Percentiles rank a stretch among this genome's conserved stretches.
Conservation (phyloP, 805 yeast species). For the Lipomyces kockii region DNA sequence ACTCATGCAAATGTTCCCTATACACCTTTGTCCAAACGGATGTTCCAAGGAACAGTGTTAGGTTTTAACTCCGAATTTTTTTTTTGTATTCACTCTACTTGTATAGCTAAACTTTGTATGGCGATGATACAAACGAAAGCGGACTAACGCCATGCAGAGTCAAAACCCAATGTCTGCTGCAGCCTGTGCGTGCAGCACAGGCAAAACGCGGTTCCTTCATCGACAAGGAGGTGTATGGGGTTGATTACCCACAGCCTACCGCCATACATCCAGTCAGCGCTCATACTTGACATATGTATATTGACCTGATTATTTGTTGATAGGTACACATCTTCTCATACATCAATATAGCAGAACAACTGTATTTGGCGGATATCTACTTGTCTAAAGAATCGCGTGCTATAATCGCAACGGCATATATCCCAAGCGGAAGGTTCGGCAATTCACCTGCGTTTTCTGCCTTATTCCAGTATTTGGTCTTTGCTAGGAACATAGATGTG, state of each 20-base stretch:
- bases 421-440: neutral
- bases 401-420: neutral
- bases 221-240: too few relatives aligned
- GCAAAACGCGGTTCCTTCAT: too few relatives aligned
- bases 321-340: neutral
- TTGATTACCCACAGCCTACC: too few relatives aligned
- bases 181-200: too few relatives aligned
- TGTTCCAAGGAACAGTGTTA: too few relatives aligned
- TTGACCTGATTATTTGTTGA: neutral
- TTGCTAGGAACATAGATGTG: neutral
- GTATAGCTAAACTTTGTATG: neutral
- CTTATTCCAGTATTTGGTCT: neutral
- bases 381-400: neutral
- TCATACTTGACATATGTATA: neutral
- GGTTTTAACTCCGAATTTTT: too few relatives aligned
- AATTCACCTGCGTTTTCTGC: neutral
- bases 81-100: too few relatives aligned
- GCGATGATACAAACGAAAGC: neutral
- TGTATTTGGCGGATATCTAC: neutral
- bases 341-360: too few relatives aligned
- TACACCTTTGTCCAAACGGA: too few relatives aligned
- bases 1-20: too few relatives aligned
- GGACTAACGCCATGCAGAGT: neutral
- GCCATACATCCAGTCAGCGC: neutral
- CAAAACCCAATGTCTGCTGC: too few relatives aligned